A percentile compares a stretch with the other conserved stretches of the same genome.
Evolutionary conservation across 257 asterid genomes (phyloP).

Genomic region (Fraxinus americana): DNA sequence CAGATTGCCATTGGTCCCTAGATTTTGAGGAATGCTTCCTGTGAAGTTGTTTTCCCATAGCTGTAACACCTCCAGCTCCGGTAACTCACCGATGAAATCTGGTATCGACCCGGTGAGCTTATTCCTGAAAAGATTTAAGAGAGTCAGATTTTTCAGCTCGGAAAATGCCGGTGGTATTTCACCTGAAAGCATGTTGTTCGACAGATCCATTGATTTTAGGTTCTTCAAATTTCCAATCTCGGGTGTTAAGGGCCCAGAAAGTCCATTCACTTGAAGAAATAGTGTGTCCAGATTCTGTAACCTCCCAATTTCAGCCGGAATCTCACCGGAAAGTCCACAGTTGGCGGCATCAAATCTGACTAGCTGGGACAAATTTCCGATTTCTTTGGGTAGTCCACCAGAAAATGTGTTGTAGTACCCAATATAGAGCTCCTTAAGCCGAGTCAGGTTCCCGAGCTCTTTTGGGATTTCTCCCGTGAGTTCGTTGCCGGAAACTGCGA

Average conservation of each 20-base stretch:
- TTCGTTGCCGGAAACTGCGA: constrained; percentile 85
- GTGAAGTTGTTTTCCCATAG: constrained; percentile 97
- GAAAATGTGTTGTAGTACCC: constrained; percentile 74
- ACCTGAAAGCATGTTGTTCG: constrained; percentile 73
- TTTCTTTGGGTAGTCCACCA: constrained; percentile 81
- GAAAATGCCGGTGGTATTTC: constrained; percentile 72
- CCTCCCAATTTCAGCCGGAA: constrained; percentile 72
- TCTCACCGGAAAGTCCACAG: constrained; percentile 83
- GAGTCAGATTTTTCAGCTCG: constrained; percentile 69
- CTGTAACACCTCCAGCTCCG: constrained; percentile 80
- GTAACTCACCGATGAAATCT: constrained; percentile 74
- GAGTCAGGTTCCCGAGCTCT: constrained; percentile 66
- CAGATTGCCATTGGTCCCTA: constrained; percentile 77
- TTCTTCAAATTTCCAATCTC: constrained; percentile 74
- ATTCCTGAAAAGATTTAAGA: constrained; percentile 80
- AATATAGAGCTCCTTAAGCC: constrained; percentile 70
- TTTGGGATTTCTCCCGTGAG: constrained; percentile 66
- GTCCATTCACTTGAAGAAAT: constrained; percentile 81
- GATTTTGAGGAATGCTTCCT: constrained; percentile 74
- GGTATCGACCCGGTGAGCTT: constrained; percentile 91
- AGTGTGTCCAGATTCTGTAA: constrained; percentile 80
- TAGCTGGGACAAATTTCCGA: constrained; percentile 65
- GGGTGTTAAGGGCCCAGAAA: constrained; percentile 62
- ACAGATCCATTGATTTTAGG: constrained; percentile 89
- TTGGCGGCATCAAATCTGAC: constrained; percentile 75